These are phyloP conservation scores for Brassica carinata DNA, from an alignment of 345 rosid genomes.

Conservation along the genomic window DNA sequence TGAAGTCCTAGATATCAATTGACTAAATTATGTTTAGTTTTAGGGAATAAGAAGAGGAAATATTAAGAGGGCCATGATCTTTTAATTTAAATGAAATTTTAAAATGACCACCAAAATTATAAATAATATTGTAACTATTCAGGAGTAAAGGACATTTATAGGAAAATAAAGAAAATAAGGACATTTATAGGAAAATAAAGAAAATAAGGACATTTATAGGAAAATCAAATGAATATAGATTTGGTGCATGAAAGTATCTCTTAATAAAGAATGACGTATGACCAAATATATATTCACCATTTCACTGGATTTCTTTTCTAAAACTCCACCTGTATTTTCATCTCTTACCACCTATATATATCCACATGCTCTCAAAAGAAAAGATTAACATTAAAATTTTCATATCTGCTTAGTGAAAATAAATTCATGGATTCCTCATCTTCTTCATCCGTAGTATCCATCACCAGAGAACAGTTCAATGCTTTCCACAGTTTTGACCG, in stretches of 20 bases:
- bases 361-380: not conserved
- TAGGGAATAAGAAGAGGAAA: not conserved
- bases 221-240: not conserved
- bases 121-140: not conserved
- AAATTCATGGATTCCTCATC: conserved; percentile 25
- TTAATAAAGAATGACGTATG: not conserved
- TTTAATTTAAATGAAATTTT: not conserved
- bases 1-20: too few species aligned
- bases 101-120: not conserved
- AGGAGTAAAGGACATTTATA: too few species aligned
- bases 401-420: not conserved
- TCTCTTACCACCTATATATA: conserved; percentile 3
- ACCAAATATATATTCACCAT: conserved; percentile 14
- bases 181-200: not conserved
- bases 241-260: too few species aligned
- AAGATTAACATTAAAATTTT: not conserved
- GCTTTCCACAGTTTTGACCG: conserved; percentile 64
- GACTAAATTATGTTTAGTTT: too few species aligned
- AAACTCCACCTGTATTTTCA: not conserved
- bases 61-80: not conserved
- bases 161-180: too few species aligned
- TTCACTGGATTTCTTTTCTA: not conserved
- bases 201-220: not conserved
- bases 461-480: conserved; percentile 47
- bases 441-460: not conserved